A percentile compares a stretch with the other conserved stretches of the same genome.
These are phyloP conservation scores for Neurospora cerealis DNA, from an alignment of 495 filamentous ascomycete species.

Conservation along the genomic window DNA sequence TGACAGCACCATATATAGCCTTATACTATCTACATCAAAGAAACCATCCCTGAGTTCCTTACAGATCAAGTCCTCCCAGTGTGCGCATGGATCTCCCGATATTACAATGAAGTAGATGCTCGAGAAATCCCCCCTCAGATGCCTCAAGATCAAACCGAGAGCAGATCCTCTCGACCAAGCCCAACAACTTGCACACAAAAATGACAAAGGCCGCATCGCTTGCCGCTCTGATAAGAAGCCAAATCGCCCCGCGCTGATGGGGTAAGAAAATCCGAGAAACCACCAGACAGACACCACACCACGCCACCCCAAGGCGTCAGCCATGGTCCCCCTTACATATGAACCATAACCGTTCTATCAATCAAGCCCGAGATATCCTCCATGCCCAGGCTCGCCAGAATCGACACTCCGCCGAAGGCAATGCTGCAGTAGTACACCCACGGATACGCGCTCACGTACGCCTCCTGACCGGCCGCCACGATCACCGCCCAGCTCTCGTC, in stretches of 20 bases:
- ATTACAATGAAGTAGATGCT: background rate
- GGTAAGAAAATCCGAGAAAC: background rate
- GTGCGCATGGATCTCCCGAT: background rate
- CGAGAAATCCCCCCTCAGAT: background rate
- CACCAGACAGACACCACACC: background rate
- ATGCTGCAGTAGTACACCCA: slow-evolving; percentile 61
- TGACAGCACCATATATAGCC: background rate
- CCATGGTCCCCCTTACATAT: slow-evolving; percentile 34
- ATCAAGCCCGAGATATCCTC: slow-evolving; percentile 56
- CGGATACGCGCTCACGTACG: slow-evolving; percentile 54
- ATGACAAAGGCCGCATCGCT: background rate
- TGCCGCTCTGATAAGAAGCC: background rate
- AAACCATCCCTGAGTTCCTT: background rate
- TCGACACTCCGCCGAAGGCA: slow-evolving; percentile 54
- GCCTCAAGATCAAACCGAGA: background rate
- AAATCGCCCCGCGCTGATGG: background rate
- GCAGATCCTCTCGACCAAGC: background rate
- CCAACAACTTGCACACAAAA: background rate
- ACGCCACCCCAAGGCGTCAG: background rate
- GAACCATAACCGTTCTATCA: slow-evolving; percentile 59
- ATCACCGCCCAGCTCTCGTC: slow-evolving; percentile 46
- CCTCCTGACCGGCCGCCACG: slow-evolving; percentile 50
- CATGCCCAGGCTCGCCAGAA: slow-evolving; percentile 53
- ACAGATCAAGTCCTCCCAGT: background rate
- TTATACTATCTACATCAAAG: background rate